Conservation (phyloP, 2,329 filamentous ascomycete genomes). For the Beauveria bassiana region DNA sequence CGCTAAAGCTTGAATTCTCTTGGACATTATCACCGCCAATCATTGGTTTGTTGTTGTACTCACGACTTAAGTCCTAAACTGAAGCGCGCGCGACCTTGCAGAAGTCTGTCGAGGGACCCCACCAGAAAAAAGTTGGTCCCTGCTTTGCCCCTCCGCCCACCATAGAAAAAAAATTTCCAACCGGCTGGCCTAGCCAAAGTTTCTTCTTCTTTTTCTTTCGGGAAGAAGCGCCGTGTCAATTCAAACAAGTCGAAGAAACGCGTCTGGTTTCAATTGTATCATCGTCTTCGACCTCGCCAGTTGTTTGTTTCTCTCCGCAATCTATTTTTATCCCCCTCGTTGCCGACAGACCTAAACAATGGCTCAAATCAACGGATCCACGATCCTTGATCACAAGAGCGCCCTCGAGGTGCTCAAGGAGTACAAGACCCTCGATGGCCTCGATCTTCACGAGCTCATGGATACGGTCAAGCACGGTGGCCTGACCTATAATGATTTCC, state of each 20-base stretch:
- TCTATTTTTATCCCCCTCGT: slow-evolving; percentile 17
- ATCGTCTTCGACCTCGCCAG: slow-evolving; percentile 36
- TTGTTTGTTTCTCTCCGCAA: slow-evolving; percentile 17
- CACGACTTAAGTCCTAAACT: too few relatives aligned
- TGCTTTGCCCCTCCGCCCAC: slow-evolving; percentile 1
- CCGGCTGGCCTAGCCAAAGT: slow-evolving; percentile 28
- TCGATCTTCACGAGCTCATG: slow-evolving; percentile 78
- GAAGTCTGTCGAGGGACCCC: background rate
- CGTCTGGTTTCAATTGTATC: slow-evolving; percentile 22
- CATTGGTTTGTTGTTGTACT: too few relatives aligned
- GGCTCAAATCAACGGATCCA: slow-evolving; percentile 51
- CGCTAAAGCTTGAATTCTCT: too few relatives aligned
- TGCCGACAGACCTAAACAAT: slow-evolving; percentile 42
- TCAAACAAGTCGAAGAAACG: slow-evolving; percentile 26
- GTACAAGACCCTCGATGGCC: slow-evolving; percentile 75
- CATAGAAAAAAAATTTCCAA: slow-evolving; percentile 33
- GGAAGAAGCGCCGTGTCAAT: slow-evolving; percentile 44
- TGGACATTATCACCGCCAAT: too few relatives aligned
- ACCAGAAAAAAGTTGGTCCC: slow-evolving; percentile 4
- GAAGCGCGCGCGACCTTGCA: too few relatives aligned
- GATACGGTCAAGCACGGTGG: slow-evolving; percentile 89
- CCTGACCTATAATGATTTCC: slow-evolving; percentile 98
- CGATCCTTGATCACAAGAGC: slow-evolving; percentile 64
- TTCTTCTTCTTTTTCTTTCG: slow-evolving; percentile 41
- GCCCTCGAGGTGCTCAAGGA: slow-evolving; percentile 77